Base-by-base conservation (phyloP, 371 early-diverging fungal species). In the Nematocida ironsii region DNA sequence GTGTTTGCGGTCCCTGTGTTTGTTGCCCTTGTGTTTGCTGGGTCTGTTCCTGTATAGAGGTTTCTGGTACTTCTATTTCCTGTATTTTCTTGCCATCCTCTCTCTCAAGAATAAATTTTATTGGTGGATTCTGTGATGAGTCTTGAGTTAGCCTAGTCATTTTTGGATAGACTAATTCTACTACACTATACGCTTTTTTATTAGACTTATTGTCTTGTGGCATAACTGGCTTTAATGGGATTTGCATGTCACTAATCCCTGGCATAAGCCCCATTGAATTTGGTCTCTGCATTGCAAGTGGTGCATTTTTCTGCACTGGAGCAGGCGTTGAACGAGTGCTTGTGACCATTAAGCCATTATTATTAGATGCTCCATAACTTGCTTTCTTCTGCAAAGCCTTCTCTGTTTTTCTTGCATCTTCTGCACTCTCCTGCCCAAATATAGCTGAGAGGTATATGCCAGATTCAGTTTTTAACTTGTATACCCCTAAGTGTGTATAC, bases 401-500 rank as follows among this genome's bases (percentile, higher is more conserved):
- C 23, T 64, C 27, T 1, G 7, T 42, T 42, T 42, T 64, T 25
- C 13, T 25, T 23, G 61, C 16, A 2, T 64, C 52, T 50, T 13
- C 13, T 64, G 7, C 42, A 9, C 2, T 64, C 64, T 33, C 13
- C 64, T 64, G 64, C 42, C 82, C 85, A 84, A 88, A 88, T 7
- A 88, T 83, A 20, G 72, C 80, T 5, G 80, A 78, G 6, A 78
- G 42, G 40, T 69, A 78, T 18, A 58, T 25, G 42, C 57, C 39
- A 18, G 45, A 18, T 50, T 78, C 69, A 20, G 48, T 27, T 18
- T 44, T 70, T 7, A 78, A 78, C 61, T 62, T 72, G 72, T 87
- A 88, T 4, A 85, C 78, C 18, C 81, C 68, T 25, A 86, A 50
- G 16, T 83, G 86, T n/a, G 85, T 85, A 68, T 78, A 85, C 23